Base-by-base conservation (phyloP, 2,329 filamentous ascomycete species). In the Phialemoniopsis sp. region DNA sequence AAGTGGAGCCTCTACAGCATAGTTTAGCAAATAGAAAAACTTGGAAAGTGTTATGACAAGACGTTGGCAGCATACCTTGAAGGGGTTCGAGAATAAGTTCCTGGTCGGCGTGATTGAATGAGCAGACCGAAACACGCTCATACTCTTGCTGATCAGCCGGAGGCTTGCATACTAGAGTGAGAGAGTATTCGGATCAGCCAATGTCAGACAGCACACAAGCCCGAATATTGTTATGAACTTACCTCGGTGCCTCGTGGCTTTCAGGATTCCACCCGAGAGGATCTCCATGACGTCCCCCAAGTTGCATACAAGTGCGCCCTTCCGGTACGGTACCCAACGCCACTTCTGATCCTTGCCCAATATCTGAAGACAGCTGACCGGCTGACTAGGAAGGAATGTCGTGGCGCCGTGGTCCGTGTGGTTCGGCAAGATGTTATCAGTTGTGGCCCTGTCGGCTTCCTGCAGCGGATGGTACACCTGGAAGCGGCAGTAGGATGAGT, bases 361-460 rank as follows among this genome's bases (percentile, higher is more conserved):
- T 17, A 73, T 66, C 46, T 73, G 68, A 3, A 73, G 56, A 1
- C 64, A 67, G 0, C 67, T 65, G 13, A 73, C 62, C 3, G 68
- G 64, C 14, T 72, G 67, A 3, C 60, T 65, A 55, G 70, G 72
- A 1, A 72, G 56, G 12, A 70, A 48, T 0, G 68, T 73, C 0
- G 68, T 60, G 7, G 63, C 57, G 7, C 68, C 69, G 36, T 68
- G 72, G 39, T 73, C 68, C 0, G 67, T 71, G 52, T 73, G 70
- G 3, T 66, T 67, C 28, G 68, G 59, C 53, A 70, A 69, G 41
- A 66, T 62, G 33, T 68, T 50, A 45, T 65, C 57, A 45, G 63
- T 50, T 47, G 55, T 51, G 45, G 63, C 49, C 15, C 46, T 52
- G 41, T 42, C 53, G 47, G 46, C 57, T 56, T 44, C 53, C 58